Evolutionary conservation across 805 yeast species (phyloP).

Genomic region (Lachancea mirantina): DNA sequence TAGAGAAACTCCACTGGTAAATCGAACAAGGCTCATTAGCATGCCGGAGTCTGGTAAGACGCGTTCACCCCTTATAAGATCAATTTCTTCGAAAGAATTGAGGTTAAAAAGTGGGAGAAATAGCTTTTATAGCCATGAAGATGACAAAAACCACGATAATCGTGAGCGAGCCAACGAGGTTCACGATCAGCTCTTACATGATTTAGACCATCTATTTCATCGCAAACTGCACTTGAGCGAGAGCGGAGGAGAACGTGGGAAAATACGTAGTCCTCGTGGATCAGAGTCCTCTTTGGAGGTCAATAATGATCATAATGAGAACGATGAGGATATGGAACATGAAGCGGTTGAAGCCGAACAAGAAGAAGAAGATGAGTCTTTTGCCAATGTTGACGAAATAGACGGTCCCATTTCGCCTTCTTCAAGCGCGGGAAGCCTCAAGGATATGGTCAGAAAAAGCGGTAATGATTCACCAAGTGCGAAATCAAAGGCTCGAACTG

Average conservation of each 20-base stretch:
- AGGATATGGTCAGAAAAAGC: slow-evolving; percentile 9
- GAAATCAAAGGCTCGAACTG: no score
- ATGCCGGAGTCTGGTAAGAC: slow-evolving; percentile 10
- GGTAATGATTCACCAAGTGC: not conserved
- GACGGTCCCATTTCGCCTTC: slow-evolving; percentile 29
- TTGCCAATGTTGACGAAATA: slow-evolving; percentile 32
- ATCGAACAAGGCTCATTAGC: not conserved
- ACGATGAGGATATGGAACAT: slow-evolving; percentile 3
- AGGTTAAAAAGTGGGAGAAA: slow-evolving; percentile 5
- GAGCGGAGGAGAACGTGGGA: slow-evolving; percentile 5
- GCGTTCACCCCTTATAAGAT: slow-evolving; percentile 8
- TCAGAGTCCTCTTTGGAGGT: slow-evolving; percentile 5
- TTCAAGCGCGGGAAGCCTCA: slow-evolving; percentile 9
- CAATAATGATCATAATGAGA: slow-evolving; percentile 33
- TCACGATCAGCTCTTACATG: slow-evolving; percentile 17
- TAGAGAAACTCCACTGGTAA: not conserved
- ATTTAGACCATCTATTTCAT: slow-evolving; percentile 21
- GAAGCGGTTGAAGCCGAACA: slow-evolving; percentile 16
- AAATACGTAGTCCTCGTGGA: slow-evolving; percentile 5
- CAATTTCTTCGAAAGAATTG: slow-evolving; percentile 11
- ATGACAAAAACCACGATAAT: slow-evolving; percentile 1
- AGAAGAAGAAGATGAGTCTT: slow-evolving; percentile 26
- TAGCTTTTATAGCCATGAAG: slow-evolving; percentile 1
- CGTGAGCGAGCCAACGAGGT: slow-evolving; percentile 4
- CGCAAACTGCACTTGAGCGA: slow-evolving; percentile 20